Evolutionary conservation across 2,329 filamentous ascomycete genomes (phyloP), one percentile per base, ranked within the genome.

Genomic region (Alternaria viburni): DNA sequence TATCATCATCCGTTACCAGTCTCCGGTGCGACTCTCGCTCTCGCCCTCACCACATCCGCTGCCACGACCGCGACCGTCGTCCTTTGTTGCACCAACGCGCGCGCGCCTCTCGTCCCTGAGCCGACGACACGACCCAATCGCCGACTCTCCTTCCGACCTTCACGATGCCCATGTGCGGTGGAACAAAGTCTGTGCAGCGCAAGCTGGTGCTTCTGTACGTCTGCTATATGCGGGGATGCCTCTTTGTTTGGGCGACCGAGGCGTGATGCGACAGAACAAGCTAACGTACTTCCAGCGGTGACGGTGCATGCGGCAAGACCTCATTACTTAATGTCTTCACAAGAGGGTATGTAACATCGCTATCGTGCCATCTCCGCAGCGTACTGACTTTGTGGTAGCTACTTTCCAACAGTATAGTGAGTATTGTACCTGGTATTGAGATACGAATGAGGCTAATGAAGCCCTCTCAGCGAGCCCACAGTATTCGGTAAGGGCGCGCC

Each of bases 321-420:
- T 97, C 94, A 69, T 83, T 98, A 77, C 84, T 99, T 75, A 99
- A 99, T 80, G 96, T 99, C 80, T 99, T 99, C 83, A 99, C 96
- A 72, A 90, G 95, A 91, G 95, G 95, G 91, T 96, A 84, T 74
- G 89, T 84, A 57, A 73, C 87, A 82, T 44, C n/a, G 13, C 17
- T 23, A 23, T 43, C 30, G 4, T 17, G 17, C 19, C 5, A 57
- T 47, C 11, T n/a, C 11, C 19, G n/a, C 13, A 55, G 50, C 50
- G 65, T 43, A 63, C 69, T 75, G 61, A 74, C 56, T 32, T 26
- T 52, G 44, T 50, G 61, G 25, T 65, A 95, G 93, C 68, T 97
- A 97, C 82, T 99, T 99, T 81, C 95, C 95, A 55, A 97, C 95
- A 61, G 95, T 98, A 77, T 98, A 98, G 88, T 90, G 85, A 85